Evolutionary conservation across 2,329 filamentous ascomycete species (phyloP).

Genomic region (Onygena corvina): DNA sequence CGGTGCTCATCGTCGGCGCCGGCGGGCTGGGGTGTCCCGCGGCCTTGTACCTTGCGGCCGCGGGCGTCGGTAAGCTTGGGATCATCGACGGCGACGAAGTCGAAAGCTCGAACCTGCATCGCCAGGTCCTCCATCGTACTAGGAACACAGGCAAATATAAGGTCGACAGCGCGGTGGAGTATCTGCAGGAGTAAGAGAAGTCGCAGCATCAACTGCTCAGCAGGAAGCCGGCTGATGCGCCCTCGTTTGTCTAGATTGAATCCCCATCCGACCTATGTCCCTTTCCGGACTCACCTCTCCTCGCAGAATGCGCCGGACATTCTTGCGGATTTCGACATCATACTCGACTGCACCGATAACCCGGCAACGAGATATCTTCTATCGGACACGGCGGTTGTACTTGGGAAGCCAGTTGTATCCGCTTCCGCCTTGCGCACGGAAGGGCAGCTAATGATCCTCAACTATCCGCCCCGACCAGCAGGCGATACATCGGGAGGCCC

Average conservation of each 20-base stretch:
- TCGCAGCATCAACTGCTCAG: too few relatives aligned
- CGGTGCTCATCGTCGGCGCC: slow-evolving; percentile 70
- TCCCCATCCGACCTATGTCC: slow-evolving; percentile 52
- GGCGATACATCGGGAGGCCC: slow-evolving; percentile 55
- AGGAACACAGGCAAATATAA: slow-evolving; percentile 61
- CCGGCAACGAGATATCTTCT: slow-evolving; percentile 85
- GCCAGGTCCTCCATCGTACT: slow-evolving; percentile 72
- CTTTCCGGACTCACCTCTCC: slow-evolving; percentile 53
- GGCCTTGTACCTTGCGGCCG: slow-evolving; percentile 80
- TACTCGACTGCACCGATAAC: slow-evolving; percentile 92
- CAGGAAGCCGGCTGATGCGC: too few relatives aligned
- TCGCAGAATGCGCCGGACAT: slow-evolving; percentile 56
- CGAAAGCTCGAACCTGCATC: slow-evolving; percentile 81
- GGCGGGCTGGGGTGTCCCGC: slow-evolving; percentile 88
- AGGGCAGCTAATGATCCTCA: slow-evolving; percentile 80
- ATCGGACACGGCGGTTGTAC: slow-evolving; percentile 74
- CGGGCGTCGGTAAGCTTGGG: slow-evolving; percentile 72
- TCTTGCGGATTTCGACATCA: slow-evolving; percentile 61
- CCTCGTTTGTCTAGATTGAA: slow-evolving; percentile 48
- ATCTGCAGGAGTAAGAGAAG: slow-evolving; percentile 43
- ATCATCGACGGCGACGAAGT: slow-evolving; percentile 80
- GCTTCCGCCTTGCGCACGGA: slow-evolving; percentile 81
- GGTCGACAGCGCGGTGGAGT: slow-evolving; percentile 61
- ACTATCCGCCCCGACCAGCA: slow-evolving; percentile 56
- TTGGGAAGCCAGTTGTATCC: slow-evolving; percentile 69